Evolutionary conservation across 805 yeast genomes (phyloP), one percentile per base, ranked within the genome.

Genomic region (Alloascoidea africana): DNA sequence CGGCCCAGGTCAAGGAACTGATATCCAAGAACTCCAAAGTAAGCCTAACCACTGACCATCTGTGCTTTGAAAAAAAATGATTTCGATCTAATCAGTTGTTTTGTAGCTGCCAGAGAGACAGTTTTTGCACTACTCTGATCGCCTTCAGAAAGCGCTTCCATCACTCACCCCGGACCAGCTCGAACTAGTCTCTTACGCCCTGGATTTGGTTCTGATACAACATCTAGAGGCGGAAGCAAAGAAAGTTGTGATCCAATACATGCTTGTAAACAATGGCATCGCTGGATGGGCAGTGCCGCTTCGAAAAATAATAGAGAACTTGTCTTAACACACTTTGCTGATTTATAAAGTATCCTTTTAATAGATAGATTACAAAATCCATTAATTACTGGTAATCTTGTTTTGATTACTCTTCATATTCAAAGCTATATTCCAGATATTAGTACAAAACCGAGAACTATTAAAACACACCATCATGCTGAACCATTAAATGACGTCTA

Each of bases 241-340:
- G 39, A 54, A 47, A 40, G 49, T 45, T 36, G 60, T 60, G 37
- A 65, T 60, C 18, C 58, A 66, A 18, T 76, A 72, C 60, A 73
- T 76, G 71, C 58, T 76, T 56, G 46, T 56, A 2, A 71, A 74
- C 45, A 66, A 63, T 33, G 75, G 80, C 1, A 68, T 71, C 6
- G 62, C 73, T 37, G 54, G 56, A 16, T 81, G 93, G 93, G 72
- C 81, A 42, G 63, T 72, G 17, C 79, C 87, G 3, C 58, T 81
- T 38, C 65, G 76, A 37, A 75, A 75, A 49, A 52, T 78, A 3
- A 45, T 71, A 13, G 71, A 68, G 38, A 58, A 56, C n/a, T n/a
- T n/a, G n/a, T n/a, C n/a, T n/a, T n/a, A n/a, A n/a, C n/a, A n/a
- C n/a, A n/a, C n/a, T n/a, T n/a, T n/a, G n/a, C n/a, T n/a, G n/a